Base-by-base conservation (phyloP, 163 green algal genomes). In the Scenedesmus sp. region DNA sequence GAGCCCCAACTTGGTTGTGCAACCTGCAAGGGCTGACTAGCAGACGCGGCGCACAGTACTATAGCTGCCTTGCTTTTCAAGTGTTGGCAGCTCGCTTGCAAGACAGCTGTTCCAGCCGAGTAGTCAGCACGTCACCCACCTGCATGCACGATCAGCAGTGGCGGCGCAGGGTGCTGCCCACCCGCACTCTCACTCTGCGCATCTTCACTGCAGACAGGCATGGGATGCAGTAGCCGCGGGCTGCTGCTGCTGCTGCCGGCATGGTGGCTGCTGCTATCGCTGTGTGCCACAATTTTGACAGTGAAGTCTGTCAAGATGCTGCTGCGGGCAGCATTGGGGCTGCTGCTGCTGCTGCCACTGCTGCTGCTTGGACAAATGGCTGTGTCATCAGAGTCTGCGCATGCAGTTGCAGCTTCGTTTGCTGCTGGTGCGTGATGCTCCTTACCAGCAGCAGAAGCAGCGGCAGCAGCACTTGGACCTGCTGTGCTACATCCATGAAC, bases 91-190 rank as follows among this genome's bases (percentile, higher is more conserved):
- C n/a, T n/a, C n/a, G n/a, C n/a, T n/a, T n/a, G n/a, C 51, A 20
- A 20, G 9, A 22, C 51, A 61, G 51, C 9, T 61, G 51, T 24
- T 22, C 13, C 51, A 61, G 59, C 59, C 33, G 59, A 18, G 59
- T 33, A 35, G 22, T 10, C 0, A 7, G 13, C 15, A 68, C 12
- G 22, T 22, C 51, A 26, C 59, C 35, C 0, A 72, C 59, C 59
- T 35, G 59, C 76, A 81, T 92, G 89, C 42, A 92, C 81, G 26
- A 92, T 89, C 24, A 92, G 81, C 72, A 89, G 82, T 16, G 81
- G 89, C 37, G 70, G 87, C 3, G 33, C 22, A 16, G 20, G 6
- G 26, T 51, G 24, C 81, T 86, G 46, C 22, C 59, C 76, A 46
- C 40, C 33, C 43, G 43, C 0, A 30, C 9, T 18, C 24, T 70